Evolutionary conservation across 306 rosid genomes (phyloP), one percentile per base, ranked within the genome.

Genomic region (Astragalus glycyphyllos): DNA sequence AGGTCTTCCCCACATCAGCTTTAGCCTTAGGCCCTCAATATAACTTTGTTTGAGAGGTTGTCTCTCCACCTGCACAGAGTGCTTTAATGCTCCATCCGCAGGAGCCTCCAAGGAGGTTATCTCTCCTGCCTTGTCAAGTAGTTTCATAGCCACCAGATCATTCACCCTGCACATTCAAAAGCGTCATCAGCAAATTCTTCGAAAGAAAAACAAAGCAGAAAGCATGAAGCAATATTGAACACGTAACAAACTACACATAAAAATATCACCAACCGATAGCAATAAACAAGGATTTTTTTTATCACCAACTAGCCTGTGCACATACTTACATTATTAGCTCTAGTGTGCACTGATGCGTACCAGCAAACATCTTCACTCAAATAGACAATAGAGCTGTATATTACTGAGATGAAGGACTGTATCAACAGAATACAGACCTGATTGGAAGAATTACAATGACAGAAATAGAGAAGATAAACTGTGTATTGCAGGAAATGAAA

Each of bases 121-220:
- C 77, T 92, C 98, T 68, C 98, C 98, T 62, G 98, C 98, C 88
- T 90, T 92, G 80, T 86, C 89, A 37, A 92, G 96, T 71, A 92
- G 86, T 77, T 92, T 92, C 74, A 83, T 6, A 32, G 98, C 96
- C 58, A 92, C 98, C 0, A 96, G 96, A 85, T 92, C 98, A 47
- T 90, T 92, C 76, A 92, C 92, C 72, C 98, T 92, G 84, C 82
- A 64, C 31, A 42, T 70, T 76, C 68, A 40, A 38, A 72, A 58
- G 56, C 62, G 61, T 11, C 8, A 53, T 9, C 5, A 15, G 40
- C 16, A 65, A 12, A 49, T 17, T 57, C 12, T 55, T 49, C 13
- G 13, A 5, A 10, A 32, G 5, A 17, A 50, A 59, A 53, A 58
- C 0, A 0, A 11, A 42, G 29, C 45, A 9, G 34, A 54, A 40